A percentile compares a stretch with the other conserved stretches of the same genome.
These are phyloP conservation scores for Aspergillus panamensis DNA, from an alignment of 495 filamentous ascomycete genomes.

Conservation along the genomic window DNA sequence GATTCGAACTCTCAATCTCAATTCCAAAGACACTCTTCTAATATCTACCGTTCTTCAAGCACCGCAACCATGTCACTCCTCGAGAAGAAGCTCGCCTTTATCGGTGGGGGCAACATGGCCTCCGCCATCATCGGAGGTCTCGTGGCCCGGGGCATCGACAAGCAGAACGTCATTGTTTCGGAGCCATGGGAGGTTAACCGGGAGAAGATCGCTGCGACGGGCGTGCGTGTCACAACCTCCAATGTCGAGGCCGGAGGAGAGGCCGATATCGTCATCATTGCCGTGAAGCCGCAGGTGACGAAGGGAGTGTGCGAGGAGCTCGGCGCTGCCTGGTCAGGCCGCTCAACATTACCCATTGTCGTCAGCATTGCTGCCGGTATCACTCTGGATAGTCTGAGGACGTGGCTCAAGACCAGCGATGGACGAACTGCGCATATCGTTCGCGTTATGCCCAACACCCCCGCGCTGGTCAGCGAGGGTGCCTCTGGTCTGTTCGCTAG, in stretches of 20 bases:
- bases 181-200: slow-evolving; percentile 81
- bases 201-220: slow-evolving; percentile 86
- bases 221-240: slow-evolving; percentile 76
- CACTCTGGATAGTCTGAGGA: slow-evolving; percentile 34
- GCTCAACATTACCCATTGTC: slow-evolving; percentile 55
- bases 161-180: slow-evolving; percentile 55
- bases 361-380: slow-evolving; percentile 44
- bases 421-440: slow-evolving; percentile 31
- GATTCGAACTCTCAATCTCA: neutral
- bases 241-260: slow-evolving; percentile 88
- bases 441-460: slow-evolving; percentile 45
- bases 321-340: slow-evolving; percentile 74
- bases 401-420: slow-evolving; percentile 31
- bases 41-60: neutral
- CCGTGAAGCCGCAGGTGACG: slow-evolving; percentile 69
- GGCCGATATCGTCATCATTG: slow-evolving; percentile 81
- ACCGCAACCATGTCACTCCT: slow-evolving; percentile 35
- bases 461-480: slow-evolving; percentile 39
- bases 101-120: slow-evolving; percentile 46
- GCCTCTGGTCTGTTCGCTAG: slow-evolving; percentile 35
- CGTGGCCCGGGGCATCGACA: slow-evolving; percentile 30
- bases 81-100: slow-evolving; percentile 41
- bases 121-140: slow-evolving; percentile 44
- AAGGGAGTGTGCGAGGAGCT: slow-evolving; percentile 91
- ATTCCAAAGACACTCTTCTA: neutral